Conservation (phyloP, 805 yeast species). For the Hagleromyces aurorensis region DNA sequence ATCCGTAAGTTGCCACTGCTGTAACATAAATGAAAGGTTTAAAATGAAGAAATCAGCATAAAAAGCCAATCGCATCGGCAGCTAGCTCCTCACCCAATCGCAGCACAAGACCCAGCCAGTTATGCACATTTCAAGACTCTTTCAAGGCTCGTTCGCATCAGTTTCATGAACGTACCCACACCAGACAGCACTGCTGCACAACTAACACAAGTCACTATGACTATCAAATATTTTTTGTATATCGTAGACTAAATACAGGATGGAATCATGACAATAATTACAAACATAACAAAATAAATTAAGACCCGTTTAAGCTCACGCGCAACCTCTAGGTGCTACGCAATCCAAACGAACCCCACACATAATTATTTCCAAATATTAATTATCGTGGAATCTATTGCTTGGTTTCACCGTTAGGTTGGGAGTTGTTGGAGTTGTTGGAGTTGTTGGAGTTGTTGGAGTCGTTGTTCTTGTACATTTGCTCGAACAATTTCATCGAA, state of each 20-base stretch:
- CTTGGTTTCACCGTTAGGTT: slow-evolving; percentile 19
- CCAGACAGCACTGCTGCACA: too few relatives aligned
- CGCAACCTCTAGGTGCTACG: neutral
- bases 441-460: slow-evolving; percentile 11
- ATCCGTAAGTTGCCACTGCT: too few relatives aligned
- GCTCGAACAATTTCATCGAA: slow-evolving; percentile 69
- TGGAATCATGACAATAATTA: slow-evolving; percentile 4
- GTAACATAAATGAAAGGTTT: too few relatives aligned
- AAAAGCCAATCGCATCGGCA: too few relatives aligned
- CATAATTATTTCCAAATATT: slow-evolving; percentile 5
- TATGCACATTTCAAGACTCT: too few relatives aligned
- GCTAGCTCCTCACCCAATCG: too few relatives aligned
- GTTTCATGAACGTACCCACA: too few relatives aligned
- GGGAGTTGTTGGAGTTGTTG: slow-evolving; percentile 10
- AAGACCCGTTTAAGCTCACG: neutral
- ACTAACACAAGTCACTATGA: too few relatives aligned
- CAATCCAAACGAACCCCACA: slow-evolving; percentile 2
- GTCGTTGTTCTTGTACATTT: slow-evolving; percentile 36
- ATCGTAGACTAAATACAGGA: slow-evolving; percentile 11
- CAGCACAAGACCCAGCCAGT: too few relatives aligned
- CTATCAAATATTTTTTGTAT: too few relatives aligned
- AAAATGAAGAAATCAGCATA: too few relatives aligned
- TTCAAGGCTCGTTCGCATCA: too few relatives aligned
- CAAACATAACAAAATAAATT: slow-evolving; percentile 1
- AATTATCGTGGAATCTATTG: slow-evolving; percentile 10